A percentile compares a stretch with the other conserved stretches of the same genome.
Conservation (phyloP, 441 rosid genomes). For the Populus hybrid region DNA sequence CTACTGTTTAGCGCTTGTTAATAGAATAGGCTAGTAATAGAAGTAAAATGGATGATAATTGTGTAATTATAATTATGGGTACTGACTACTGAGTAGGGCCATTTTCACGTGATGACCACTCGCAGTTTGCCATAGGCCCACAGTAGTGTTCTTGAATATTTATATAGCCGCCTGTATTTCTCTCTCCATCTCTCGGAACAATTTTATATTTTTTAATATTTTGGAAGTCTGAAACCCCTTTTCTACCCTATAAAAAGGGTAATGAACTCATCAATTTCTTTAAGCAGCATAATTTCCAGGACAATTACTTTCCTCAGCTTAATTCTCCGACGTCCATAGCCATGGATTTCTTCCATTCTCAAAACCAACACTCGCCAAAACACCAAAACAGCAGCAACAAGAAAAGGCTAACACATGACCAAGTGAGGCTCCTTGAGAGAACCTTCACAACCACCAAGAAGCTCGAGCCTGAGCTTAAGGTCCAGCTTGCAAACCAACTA, state of each 20-base stretch:
- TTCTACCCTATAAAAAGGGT: background rate
- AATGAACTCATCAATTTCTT: background rate
- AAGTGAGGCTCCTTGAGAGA: constrained; percentile 61
- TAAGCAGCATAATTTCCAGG: constrained; percentile 1
- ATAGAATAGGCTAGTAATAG: too few relatives aligned
- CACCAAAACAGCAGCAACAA: constrained; percentile 28
- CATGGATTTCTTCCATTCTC: constrained; percentile 45
- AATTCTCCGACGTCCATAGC: background rate
- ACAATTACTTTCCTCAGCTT: background rate
- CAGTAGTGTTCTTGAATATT: constrained; percentile 5
- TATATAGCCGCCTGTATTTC: constrained; percentile 24
- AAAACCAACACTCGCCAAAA: constrained; percentile 22
- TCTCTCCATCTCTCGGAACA: too few relatives aligned
- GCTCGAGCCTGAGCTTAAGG: constrained; percentile 70
- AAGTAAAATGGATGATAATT: too few relatives aligned
- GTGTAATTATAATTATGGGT: background rate
- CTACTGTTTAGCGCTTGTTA: too few relatives aligned
- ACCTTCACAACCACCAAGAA: constrained; percentile 63
- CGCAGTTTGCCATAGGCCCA: background rate
- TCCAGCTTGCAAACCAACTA: constrained; percentile 56
- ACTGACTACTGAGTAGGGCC: constrained; percentile 41
- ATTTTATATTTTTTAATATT: background rate
- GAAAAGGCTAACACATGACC: constrained; percentile 72
- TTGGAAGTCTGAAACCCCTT: background rate
- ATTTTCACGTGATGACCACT: constrained; percentile 48